Percentiles rank a stretch among this genome's conserved stretches.
Evolutionary conservation across 768 basidiomycete species (phyloP).

Genomic region (Termitomyces sp.): DNA sequence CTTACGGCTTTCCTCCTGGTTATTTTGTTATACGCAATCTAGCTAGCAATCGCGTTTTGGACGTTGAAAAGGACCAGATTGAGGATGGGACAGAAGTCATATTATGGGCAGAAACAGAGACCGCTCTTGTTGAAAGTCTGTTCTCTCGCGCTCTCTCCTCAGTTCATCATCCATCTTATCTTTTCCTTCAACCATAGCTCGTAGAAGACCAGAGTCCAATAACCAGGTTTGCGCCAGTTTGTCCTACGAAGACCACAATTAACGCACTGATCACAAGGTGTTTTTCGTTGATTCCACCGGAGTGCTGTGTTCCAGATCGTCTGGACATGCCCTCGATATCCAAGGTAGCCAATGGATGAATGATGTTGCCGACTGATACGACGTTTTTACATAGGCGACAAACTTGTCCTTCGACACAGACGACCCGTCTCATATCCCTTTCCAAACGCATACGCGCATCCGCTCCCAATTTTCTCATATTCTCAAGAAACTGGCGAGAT

Average conservation of each 20-base stretch:
- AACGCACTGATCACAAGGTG: conserved; percentile 38
- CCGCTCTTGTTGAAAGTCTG: conserved; percentile 73
- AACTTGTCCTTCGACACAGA: conserved; percentile 68
- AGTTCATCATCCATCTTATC: neutral
- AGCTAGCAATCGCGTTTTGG: conserved; percentile 48
- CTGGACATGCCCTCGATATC: conserved; percentile 79
- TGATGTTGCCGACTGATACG: neutral
- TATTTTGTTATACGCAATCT: conserved; percentile 60
- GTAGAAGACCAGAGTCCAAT: conserved; percentile 61
- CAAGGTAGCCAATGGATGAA: conserved; percentile 42
- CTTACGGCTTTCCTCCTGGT: conserved; percentile 44
- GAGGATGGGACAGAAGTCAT: conserved; percentile 60
- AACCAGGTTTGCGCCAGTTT: conserved; percentile 52
- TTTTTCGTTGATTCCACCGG: conserved; percentile 81
- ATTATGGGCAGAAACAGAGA: conserved; percentile 71
- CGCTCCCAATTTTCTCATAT: conserved; percentile 67
- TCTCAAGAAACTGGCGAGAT: conserved; percentile 50
- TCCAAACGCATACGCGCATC: conserved; percentile 74
- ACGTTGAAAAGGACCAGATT: conserved; percentile 44
- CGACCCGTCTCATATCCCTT: conserved; percentile 72
- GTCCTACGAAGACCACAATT: neutral
- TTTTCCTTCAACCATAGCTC: conserved; percentile 31
- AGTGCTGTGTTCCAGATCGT: conserved; percentile 67
- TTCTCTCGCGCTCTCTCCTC: conserved; percentile 2
- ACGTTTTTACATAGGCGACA: conserved; percentile 39